Evolutionary conservation across 1,139 yeast species (phyloP), one percentile per base, ranked within the genome.

Genomic region (Sugiyamaella neomexicana): DNA sequence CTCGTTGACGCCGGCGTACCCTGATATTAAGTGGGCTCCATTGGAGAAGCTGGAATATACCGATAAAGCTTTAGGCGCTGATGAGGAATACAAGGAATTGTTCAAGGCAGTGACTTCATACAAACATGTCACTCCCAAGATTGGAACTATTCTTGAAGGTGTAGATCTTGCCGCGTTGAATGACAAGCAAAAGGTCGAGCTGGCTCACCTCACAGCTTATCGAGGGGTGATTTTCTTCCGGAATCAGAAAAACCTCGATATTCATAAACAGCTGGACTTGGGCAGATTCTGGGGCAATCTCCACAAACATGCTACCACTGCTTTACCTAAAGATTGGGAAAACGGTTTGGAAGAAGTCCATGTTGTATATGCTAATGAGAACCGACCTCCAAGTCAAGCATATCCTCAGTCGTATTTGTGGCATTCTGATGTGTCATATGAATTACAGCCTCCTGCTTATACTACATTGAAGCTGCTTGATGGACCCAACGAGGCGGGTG

Each of bases 381-480:
- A 58, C 47, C 61, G 66, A 25, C 55, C 58, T 15, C 71, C 72
- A 25, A 61, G 60, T 46, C 57, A 64, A 8, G 65, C 69, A 9
- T 65, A 58, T 60, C 58, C 70, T 52, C 66, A 62, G 49, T 56
- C 63, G 27, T 62, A 62, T 48, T 54, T 66, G 43, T 85, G 86
- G 85, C 91, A 86, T 68, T 77, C 86, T 1, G 91, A 86, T 66
- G 84, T 82, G 37, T 77, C 87, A 20, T 85, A 84, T 67, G 91
- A 85, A 65, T 72, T 75, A 57, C 89, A 83, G 67, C 87, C 91
- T 8, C 87, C 91, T 3, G 80, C 84, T 1, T 73, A 80, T 58
- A 85, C 91, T 1, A 75, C 83, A 48, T 80, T 86, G 62, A 76
- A 82, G 50, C 78, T 83, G 55, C 70, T 80, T 49, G 83, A 77